A percentile compares a stretch with the other conserved stretches of the same genome.
Conservation (phyloP, 768 basidiomycete species). For the Leccinum arenicola region DNA sequence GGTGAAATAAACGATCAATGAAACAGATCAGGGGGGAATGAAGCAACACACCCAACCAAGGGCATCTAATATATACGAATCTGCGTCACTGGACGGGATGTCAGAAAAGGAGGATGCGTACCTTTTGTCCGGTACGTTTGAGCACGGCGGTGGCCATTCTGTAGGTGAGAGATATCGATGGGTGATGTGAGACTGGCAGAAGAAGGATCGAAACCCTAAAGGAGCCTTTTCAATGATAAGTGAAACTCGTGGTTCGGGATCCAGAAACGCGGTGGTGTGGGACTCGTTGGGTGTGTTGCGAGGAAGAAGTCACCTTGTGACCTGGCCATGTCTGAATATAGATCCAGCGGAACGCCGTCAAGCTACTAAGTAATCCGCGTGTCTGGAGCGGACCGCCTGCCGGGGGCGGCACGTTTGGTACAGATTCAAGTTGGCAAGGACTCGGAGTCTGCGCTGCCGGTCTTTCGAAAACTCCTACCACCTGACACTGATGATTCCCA, state of each 20-base stretch:
- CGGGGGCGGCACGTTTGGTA: no score
- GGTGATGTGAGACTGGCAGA: constrained; percentile 1
- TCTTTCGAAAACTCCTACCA: neutral
- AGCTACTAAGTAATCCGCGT: neutral
- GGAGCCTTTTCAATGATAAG: constrained; percentile 7
- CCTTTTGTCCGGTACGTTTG: constrained; percentile 62
- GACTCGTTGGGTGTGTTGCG: neutral
- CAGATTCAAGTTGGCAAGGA: no score
- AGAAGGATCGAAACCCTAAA: neutral
- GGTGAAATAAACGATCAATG: constrained; percentile 3
- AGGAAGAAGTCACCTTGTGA: constrained; percentile 3
- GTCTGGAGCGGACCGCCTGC: neutral
- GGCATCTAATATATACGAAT: constrained; percentile 53
- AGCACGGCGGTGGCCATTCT: constrained; percentile 52
- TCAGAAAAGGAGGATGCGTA: constrained; percentile 16
- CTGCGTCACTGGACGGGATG: neutral
- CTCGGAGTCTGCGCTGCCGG: neutral
- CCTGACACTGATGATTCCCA: no score
- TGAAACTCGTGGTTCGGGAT: neutral
- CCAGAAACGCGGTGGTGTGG: neutral
- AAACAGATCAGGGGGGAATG: neutral
- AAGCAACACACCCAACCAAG: constrained; percentile 51
- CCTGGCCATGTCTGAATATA: constrained; percentile 26
- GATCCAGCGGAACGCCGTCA: neutral
- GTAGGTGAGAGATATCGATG: constrained; percentile 12